Evolutionary conservation across 345 rosid genomes (phyloP).

Genomic region (Hibiscus tridactylites): DNA sequence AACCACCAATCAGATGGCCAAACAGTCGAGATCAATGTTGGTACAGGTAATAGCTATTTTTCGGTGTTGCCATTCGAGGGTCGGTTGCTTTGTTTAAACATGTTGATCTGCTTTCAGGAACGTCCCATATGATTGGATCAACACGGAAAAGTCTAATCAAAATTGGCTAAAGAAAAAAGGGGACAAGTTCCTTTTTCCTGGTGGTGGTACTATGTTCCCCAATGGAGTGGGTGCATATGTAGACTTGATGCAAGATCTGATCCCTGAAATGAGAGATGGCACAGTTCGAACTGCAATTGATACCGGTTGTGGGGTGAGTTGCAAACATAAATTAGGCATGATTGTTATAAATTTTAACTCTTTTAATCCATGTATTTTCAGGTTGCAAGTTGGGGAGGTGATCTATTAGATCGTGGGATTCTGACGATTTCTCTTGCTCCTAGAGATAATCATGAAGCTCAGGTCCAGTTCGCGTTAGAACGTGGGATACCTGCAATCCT

Average conservation of each 20-base stretch:
- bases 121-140: slow-evolving; percentile 97
- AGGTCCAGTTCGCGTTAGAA: slow-evolving; percentile 94
- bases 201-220: slow-evolving; percentile 99
- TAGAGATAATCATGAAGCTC: slow-evolving; percentile 98
- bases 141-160: slow-evolving; percentile 90
- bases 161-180: slow-evolving; percentile 89
- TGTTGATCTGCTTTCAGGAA: slow-evolving; percentile 50
- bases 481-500: slow-evolving; percentile 97
- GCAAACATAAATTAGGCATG: too few relatives aligned
- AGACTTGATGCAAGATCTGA: slow-evolving; percentile 83
- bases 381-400: slow-evolving; percentile 99
- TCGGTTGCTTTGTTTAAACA: slow-evolving; percentile 4
- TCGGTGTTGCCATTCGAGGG: too few relatives aligned
- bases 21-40: slow-evolving; percentile 86
- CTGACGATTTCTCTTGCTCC: slow-evolving; percentile 94
- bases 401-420: slow-evolving; percentile 81
- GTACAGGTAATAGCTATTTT: slow-evolving; percentile 81
- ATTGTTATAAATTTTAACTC: too few relatives aligned
- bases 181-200: slow-evolving; percentile 87
- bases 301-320: slow-evolving; percentile 95
- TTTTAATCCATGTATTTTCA: slow-evolving; percentile 7
- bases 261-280: slow-evolving; percentile 93
- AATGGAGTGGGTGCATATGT: slow-evolving; percentile 89
- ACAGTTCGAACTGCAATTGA: slow-evolving; percentile 88
- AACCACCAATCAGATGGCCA: slow-evolving; percentile 90